These are phyloP conservation scores for Sesbania bispinosa DNA, from an alignment of 306 rosid species.

Conservation along the genomic window DNA sequence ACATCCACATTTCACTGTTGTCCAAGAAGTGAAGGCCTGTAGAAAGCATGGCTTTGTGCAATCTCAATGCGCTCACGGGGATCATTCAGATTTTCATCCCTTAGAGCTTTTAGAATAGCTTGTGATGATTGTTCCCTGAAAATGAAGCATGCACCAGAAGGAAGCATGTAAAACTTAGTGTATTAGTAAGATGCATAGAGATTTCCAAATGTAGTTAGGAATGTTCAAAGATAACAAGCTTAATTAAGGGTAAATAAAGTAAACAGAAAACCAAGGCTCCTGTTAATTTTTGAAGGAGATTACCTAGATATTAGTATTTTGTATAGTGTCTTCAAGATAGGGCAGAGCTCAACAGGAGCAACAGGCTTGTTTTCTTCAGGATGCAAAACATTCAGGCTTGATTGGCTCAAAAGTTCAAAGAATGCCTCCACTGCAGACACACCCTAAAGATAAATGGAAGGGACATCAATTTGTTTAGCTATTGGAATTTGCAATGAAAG, in stretches of 20 bases:
- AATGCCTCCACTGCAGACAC: conserved; percentile 88
- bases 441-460: conserved; percentile 49
- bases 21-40: conserved; percentile 86
- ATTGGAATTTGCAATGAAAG: not conserved
- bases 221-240: not conserved
- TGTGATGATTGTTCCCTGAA: conserved; percentile 75
- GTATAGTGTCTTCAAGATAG: conserved; percentile 83
- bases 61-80: conserved; percentile 91
- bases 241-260: not conserved
- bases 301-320: conserved; percentile 80
- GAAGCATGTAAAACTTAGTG: conserved; percentile 1
- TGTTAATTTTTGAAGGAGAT: not conserved
- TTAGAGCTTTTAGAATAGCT: conserved; percentile 78
- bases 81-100: conserved; percentile 89
- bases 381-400: conserved; percentile 79
- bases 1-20: conserved; percentile 43
- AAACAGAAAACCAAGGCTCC: not conserved
- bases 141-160: conserved; percentile 25
- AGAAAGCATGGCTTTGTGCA: conserved; percentile 90
- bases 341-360: conserved; percentile 93
- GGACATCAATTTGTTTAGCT: not conserved
- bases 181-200: not conserved
- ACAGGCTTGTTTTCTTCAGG: conserved; percentile 88
- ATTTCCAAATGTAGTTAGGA: conserved; percentile 13
- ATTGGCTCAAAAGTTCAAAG: conserved; percentile 81